A percentile compares a stretch with the other conserved stretches of the same genome.
These are phyloP conservation scores for Terana coerulea DNA, from an alignment of 768 basidiomycete species.

Conservation along the genomic window DNA sequence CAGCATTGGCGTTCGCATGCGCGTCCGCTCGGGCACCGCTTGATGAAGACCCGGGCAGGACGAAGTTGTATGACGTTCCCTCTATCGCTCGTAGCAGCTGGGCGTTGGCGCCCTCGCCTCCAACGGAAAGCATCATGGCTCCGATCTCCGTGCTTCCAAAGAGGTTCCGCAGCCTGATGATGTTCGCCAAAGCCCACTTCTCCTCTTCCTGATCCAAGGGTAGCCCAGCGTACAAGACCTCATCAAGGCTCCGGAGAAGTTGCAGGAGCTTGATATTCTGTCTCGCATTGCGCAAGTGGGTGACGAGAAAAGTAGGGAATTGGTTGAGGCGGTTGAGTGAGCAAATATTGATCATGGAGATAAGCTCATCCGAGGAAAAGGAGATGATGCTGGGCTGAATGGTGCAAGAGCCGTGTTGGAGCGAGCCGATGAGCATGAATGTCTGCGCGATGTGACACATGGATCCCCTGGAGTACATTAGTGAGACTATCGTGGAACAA, in stretches of 20 bases:
- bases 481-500: background rate
- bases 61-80: conserved; percentile 30
- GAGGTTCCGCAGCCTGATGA: conserved; percentile 53
- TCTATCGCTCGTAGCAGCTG: conserved; percentile 21
- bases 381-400: conserved; percentile 58
- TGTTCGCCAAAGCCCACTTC: conserved; percentile 58
- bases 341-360: conserved; percentile 61
- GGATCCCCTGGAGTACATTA: conserved; percentile 49
- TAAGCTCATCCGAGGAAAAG: conserved; percentile 61
- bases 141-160: conserved; percentile 78
- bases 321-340: conserved; percentile 67
- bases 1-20: conserved; percentile 48
- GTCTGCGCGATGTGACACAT: conserved; percentile 75
- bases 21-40: conserved; percentile 37
- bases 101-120: conserved; percentile 29
- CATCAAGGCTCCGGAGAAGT: conserved; percentile 49
- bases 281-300: conserved; percentile 55
- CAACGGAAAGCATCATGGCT: conserved; percentile 56
- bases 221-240: conserved; percentile 61
- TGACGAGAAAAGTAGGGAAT: conserved; percentile 60
- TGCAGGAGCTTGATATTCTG: conserved; percentile 55
- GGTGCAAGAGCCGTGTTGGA: conserved; percentile 66
- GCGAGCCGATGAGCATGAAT: conserved; percentile 65
- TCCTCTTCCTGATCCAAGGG: conserved; percentile 62
- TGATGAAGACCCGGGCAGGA: conserved; percentile 45